Evolutionary conservation across 2,329 filamentous ascomycete genomes (phyloP).

Genomic region (Tolypocladium endophyticum): DNA sequence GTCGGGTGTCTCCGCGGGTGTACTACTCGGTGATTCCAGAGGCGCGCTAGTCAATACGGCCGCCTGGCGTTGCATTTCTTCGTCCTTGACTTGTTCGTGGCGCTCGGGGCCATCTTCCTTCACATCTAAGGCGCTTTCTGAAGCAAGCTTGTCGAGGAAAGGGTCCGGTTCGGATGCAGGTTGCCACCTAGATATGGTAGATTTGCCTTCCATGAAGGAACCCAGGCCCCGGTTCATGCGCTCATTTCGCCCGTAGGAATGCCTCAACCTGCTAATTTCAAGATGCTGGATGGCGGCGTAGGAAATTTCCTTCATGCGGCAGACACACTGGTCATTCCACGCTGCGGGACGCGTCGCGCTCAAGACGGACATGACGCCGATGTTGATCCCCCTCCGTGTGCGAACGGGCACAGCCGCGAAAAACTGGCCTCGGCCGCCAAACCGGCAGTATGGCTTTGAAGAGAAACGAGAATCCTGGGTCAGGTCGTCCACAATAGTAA

Average conservation of each 20-base stretch:
- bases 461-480: not conserved
- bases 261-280: not conserved
- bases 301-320: not conserved
- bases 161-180: not conserved
- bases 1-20: not conserved
- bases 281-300: not conserved
- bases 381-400: not conserved
- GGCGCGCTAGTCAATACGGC: not conserved
- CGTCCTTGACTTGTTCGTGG: not conserved
- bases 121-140: not conserved
- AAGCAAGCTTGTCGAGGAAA: not conserved
- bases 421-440: not conserved
- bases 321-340: not conserved
- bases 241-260: not conserved
- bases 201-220: not conserved
- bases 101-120: not conserved
- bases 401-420: not conserved
- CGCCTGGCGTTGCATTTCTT: not conserved
- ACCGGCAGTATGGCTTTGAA: not conserved
- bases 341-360: not conserved
- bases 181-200: not conserved
- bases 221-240: not conserved
- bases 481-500: not conserved
- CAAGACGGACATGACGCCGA: not conserved
- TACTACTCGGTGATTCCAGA: not conserved